Percentiles rank a stretch among this genome's conserved stretches.
Evolutionary conservation across 495 filamentous ascomycete species (phyloP).

Genomic region (Penicillium manginii): DNA sequence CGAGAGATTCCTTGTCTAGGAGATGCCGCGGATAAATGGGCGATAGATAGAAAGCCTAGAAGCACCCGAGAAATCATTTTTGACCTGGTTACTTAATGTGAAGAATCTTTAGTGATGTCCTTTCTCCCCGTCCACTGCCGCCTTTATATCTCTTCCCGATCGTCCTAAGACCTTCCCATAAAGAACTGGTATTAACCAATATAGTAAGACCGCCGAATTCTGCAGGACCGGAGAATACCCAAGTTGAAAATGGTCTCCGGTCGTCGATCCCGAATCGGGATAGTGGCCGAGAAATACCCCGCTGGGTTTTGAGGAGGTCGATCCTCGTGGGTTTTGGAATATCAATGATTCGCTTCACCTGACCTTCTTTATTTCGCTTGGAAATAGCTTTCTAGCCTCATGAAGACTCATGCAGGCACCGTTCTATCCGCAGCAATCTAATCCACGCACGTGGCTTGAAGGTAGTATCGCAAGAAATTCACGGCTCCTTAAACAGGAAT

Average conservation of each 20-base stretch:
- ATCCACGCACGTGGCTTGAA: too few relatives aligned
- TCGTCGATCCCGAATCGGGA: conserved; percentile 20
- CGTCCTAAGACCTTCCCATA: neutral
- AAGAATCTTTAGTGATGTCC: neutral
- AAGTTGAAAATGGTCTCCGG: conserved; percentile 22
- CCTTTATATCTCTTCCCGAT: neutral
- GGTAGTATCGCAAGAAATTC: neutral
- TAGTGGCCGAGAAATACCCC: conserved; percentile 14
- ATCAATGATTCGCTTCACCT: conserved; percentile 13
- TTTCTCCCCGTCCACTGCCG: neutral
- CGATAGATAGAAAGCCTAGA: conserved; percentile 17
- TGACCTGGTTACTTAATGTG: neutral
- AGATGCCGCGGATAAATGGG: conserved; percentile 17
- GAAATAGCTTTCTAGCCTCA: neutral
- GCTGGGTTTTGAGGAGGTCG: conserved; percentile 5
- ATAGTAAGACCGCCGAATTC: conserved; percentile 1
- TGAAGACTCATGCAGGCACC: neutral
- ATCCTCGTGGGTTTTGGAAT: conserved; percentile 17
- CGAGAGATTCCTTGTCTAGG: neutral
- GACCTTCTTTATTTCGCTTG: neutral
- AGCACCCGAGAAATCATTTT: conserved; percentile 12
- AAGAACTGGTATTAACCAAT: neutral
- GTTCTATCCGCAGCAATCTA: neutral
- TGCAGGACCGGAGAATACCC: conserved; percentile 13
- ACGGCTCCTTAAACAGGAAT: neutral